Evolutionary conservation across 1,284 basidiomycete genomes (phyloP), one percentile per base, ranked within the genome.

Genomic region (Chondrostereum purpureum): DNA sequence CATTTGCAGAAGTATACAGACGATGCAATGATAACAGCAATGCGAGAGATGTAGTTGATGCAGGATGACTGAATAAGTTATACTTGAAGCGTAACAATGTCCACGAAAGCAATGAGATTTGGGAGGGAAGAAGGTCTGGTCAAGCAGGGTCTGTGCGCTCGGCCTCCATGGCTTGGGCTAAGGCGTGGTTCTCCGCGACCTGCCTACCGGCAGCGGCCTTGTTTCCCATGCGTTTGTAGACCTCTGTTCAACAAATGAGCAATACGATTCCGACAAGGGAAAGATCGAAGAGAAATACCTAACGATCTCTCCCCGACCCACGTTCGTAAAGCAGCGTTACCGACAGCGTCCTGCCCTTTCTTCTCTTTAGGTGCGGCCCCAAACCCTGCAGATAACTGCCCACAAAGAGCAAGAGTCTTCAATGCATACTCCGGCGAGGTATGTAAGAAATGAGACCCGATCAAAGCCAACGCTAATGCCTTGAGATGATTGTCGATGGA

Each of bases 261-360:
- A 31, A 31, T 8, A 31, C 27, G 27, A 8, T n/a, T 8, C 8
- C n/a, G n/a, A 8, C n/a, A 31, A n/a, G 27, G 8, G 27, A 31
- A n/a, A 31, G 8, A 31, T 8, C 27, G n/a, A n/a, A 8, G 8
- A 8, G 27, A 31, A 31, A 31, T 42, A 84, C 83, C 82, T 37
- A 82, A 64, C 52, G 75, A 75, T 39, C 80, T 66, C 54, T 86
- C 76, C 3, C 83, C 84, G 8, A 83, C 75, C 84, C 85, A 88
- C 42, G 85, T 54, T 14, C 83, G 67, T 55, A 87, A 58, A 14
- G 74, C 72, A 3, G 73, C 78, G 49, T 85, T 85, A 8, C 85
- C 84, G 12, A 76, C 54, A 3, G 59, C 55, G 50, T 57, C 61
- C 21, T 10, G 14, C 13, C 19, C 22, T 5, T 6, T 12, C 19